These are phyloP conservation scores for Xylaria polymorpha DNA, from an alignment of 2,329 filamentous ascomycete genomes.

Conservation along the genomic window DNA sequence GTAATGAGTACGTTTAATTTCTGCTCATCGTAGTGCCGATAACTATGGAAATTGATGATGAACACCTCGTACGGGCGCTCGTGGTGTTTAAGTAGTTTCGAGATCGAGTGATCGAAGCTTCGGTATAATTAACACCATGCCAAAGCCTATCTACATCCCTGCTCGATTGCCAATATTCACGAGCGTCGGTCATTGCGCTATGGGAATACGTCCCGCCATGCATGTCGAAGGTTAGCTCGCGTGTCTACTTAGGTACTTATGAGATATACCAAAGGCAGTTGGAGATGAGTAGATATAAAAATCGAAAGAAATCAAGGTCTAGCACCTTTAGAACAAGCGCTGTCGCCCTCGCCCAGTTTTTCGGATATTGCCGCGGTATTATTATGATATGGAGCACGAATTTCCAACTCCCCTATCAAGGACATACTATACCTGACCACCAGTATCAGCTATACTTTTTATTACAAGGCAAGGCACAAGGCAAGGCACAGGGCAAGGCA, in stretches of 20 bases:
- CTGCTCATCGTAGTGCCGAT: slow-evolving; percentile 9
- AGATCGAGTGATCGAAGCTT: slow-evolving; percentile 23
- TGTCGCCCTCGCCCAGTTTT: slow-evolving; percentile 15
- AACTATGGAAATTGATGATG: slow-evolving; percentile 16
- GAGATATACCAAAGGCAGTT: slow-evolving; percentile 23
- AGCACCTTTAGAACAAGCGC: neutral
- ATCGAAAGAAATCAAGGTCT: too few relatives aligned
- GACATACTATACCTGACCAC: too few relatives aligned
- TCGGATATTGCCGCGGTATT: too few relatives aligned
- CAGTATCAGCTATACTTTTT: too few relatives aligned
- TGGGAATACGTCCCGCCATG: neutral
- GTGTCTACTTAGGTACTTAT: slow-evolving; percentile 18
- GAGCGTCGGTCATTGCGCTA: neutral
- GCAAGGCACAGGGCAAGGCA: too few relatives aligned
- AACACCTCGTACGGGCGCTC: slow-evolving; percentile 19
- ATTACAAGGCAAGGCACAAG: too few relatives aligned
- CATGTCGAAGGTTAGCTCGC: neutral
- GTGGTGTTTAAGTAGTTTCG: slow-evolving; percentile 16
- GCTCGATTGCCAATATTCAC: neutral
- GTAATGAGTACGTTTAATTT: slow-evolving; percentile 17
- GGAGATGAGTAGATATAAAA: too few relatives aligned
- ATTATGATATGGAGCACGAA: too few relatives aligned
- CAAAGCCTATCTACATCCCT: slow-evolving; percentile 24
- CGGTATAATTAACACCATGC: slow-evolving; percentile 14
- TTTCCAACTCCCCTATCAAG: too few relatives aligned